Evolutionary conservation across 257 asterid genomes (phyloP).

Genomic region (Schizonepeta tenuifolia): DNA sequence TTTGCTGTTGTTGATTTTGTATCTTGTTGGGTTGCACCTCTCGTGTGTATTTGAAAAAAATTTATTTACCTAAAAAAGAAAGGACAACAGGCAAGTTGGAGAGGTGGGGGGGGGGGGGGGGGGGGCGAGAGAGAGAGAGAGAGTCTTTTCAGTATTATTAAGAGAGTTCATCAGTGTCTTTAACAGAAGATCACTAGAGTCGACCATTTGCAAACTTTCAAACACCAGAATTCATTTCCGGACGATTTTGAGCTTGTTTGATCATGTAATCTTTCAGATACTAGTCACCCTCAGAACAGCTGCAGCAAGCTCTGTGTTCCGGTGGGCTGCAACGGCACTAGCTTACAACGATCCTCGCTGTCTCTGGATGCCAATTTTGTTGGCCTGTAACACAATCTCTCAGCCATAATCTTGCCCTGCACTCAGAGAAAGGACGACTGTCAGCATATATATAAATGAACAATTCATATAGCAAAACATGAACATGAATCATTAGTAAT

Average conservation of each 20-base stretch:
- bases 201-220: not conserved
- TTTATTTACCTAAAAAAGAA: too few relatives aligned
- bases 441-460: not conserved
- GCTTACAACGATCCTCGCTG: slow-evolving; percentile 1
- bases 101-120: too few relatives aligned
- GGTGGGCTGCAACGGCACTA: not conserved
- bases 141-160: not conserved
- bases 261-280: not conserved
- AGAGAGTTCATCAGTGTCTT: not conserved
- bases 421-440: too few relatives aligned
- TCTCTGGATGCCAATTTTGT: slow-evolving; percentile 25
- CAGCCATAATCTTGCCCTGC: slow-evolving; percentile 57
- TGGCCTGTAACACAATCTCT: slow-evolving; percentile 73
- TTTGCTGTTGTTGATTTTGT: too few relatives aligned
- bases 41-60: too few relatives aligned
- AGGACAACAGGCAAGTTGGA: too few relatives aligned
- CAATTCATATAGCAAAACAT: not conserved
- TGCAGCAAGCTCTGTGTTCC: slow-evolving; percentile 15
- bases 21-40: too few relatives aligned
- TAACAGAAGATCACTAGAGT: not conserved
- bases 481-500: not conserved
- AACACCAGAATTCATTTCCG: not conserved
- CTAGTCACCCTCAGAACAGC: slow-evolving; percentile 1
- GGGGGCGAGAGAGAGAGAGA: not conserved
- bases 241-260: not conserved